Conservation (phyloP, 164 flowering plant genomes). For the Paratinospora sagittata region DNA sequence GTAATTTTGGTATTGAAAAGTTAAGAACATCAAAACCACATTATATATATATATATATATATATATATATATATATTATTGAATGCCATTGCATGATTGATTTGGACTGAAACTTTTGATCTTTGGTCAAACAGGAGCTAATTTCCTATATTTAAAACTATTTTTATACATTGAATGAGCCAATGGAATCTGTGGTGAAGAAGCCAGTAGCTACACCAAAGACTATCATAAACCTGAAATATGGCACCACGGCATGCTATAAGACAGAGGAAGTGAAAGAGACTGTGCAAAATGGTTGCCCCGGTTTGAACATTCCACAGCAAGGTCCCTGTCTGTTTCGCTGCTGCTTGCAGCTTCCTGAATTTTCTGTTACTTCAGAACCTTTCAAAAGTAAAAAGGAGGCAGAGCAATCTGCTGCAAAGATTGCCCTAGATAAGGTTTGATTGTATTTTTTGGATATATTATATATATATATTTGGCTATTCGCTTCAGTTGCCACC, state of each 20-base stretch:
- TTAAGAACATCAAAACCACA: neutral
- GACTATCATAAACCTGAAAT: conserved; percentile 65
- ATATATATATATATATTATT: too few relatives aligned
- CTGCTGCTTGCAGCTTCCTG: conserved; percentile 85
- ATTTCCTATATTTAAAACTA: neutral
- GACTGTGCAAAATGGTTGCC: conserved; percentile 52
- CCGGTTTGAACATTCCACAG: conserved; percentile 65
- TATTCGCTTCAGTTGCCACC: neutral
- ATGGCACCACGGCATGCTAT: conserved; percentile 60
- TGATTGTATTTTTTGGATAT: conserved; percentile 4
- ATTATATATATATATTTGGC: too few relatives aligned
- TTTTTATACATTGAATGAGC: neutral
- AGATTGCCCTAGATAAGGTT: conserved; percentile 77
- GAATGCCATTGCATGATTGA: neutral
- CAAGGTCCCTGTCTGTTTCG: conserved; percentile 60
- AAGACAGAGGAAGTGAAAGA: conserved; percentile 63
- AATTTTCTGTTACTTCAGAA: conserved; percentile 55
- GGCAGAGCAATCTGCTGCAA: conserved; percentile 95
- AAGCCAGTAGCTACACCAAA: conserved; percentile 52
- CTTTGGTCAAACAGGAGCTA: neutral
- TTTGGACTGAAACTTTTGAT: neutral
- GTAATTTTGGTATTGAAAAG: neutral
- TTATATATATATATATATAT: neutral
- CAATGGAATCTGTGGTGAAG: conserved; percentile 32
- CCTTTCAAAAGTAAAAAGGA: conserved; percentile 68